phyloP scores from a whole-genome alignment of 352 stramenopile species.

The Globisporangium okanoganense region DNA sequence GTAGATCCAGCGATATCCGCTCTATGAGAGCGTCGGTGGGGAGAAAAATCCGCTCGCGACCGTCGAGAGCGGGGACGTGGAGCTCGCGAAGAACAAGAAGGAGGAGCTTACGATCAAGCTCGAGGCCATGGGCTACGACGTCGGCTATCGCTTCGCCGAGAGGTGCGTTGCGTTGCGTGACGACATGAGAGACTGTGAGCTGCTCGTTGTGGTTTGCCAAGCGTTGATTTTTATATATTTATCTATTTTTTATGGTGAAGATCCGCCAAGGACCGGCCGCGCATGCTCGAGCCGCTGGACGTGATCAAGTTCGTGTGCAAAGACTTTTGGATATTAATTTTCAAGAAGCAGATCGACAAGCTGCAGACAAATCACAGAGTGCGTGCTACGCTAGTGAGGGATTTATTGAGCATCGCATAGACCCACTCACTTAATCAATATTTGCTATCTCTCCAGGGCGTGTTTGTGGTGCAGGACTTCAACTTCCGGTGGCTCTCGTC shows the following conservation, averaged over 20 bases:
- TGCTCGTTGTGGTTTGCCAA: neutral
- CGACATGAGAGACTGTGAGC: neutral
- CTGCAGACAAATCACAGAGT: constrained; percentile 97
- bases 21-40: constrained; percentile 23
- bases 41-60: constrained; percentile 16
- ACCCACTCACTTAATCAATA: neutral
- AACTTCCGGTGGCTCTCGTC: constrained; percentile 90
- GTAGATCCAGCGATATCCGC: constrained; percentile 67
- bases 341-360: constrained; percentile 98
- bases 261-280: constrained; percentile 62
- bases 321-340: constrained; percentile 97
- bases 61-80: constrained; percentile 24
- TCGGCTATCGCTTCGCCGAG: constrained; percentile 82
- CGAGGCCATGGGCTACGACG: constrained; percentile 85
- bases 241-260: constrained; percentile 10
- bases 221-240: too few relatives aligned
- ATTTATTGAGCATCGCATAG: neutral
- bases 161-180: constrained; percentile 21
- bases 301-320: constrained; percentile 99
- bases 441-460: constrained; percentile 32
- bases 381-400: constrained; percentile 20
- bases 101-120: constrained; percentile 81
- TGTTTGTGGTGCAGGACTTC: constrained; percentile 96
- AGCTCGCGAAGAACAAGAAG: constrained; percentile 53
- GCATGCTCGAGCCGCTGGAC: constrained; percentile 89